Percentiles rank a stretch among this genome's conserved stretches.
phyloP scores from a whole-genome alignment of 2,329 filamentous ascomycete species.

The Ophiostoma populinum region DNA sequence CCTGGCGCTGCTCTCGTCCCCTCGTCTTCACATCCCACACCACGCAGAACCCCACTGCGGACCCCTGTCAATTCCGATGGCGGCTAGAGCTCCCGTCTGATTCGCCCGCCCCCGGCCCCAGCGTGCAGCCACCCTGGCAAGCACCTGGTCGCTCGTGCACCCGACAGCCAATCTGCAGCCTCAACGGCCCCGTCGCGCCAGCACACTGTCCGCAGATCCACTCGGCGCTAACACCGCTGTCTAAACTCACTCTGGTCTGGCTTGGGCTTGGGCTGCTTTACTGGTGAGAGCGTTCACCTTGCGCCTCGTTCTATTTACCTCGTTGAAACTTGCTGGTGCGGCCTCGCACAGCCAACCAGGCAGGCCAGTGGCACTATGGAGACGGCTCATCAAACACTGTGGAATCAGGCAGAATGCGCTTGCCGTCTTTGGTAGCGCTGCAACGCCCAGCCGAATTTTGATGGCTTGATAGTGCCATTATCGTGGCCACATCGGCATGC shows the following conservation, averaged over 20 bases:
- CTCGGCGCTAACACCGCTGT: slow-evolving; percentile 10
- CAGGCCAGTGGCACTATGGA: no score
- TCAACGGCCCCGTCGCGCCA: slow-evolving; percentile 9
- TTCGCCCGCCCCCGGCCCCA: slow-evolving; percentile 8
- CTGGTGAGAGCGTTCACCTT: neutral
- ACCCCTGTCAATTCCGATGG: slow-evolving; percentile 7
- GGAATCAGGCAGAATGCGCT: no score
- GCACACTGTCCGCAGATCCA: slow-evolving; percentile 10
- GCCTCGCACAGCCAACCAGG: no score
- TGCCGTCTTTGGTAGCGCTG: no score
- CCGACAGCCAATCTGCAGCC: slow-evolving; percentile 12
- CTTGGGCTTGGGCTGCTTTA: neutral
- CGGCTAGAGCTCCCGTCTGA: slow-evolving; percentile 11
- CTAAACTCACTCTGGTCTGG: neutral
- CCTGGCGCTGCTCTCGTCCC: neutral
- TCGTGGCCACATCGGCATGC: no score
- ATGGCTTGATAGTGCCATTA: no score
- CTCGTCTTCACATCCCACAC: slow-evolving; percentile 2
- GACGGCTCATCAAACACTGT: no score
- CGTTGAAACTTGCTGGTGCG: no score
- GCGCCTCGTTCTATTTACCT: neutral
- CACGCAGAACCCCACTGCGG: neutral
- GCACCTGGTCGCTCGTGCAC: no score
- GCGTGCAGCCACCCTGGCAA: slow-evolving; percentile 9
- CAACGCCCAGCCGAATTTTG: no score